Conservation (phyloP, 1,139 yeast species). For the Diutina scorzettiae region DNA sequence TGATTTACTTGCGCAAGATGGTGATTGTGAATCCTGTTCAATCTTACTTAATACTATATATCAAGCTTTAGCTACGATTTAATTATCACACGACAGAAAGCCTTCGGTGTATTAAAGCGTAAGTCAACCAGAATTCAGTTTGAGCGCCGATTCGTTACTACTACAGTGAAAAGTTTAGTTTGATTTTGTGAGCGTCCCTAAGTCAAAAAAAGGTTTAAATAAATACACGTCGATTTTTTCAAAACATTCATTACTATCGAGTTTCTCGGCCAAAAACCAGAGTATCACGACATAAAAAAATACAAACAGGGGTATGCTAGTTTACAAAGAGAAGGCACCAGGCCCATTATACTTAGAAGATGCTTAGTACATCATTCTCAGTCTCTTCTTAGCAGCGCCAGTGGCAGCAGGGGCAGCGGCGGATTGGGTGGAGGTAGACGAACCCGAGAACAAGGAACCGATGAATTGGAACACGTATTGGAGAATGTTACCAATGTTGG, state of each 20-base stretch:
- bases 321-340: constrained; percentile 5
- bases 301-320: constrained; percentile 2
- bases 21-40: too few species aligned
- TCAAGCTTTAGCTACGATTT: too few species aligned
- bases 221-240: too few species aligned
- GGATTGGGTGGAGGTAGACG: constrained; percentile 9
- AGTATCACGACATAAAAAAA: not conserved
- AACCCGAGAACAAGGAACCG: constrained; percentile 10
- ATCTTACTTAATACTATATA: too few species aligned
- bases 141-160: too few species aligned
- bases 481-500: constrained; percentile 18
- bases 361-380: constrained; percentile 5
- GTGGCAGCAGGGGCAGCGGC: constrained; percentile 13
- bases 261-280: not conserved
- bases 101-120: too few species aligned
- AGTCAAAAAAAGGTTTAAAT: too few species aligned
- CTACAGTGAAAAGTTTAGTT: too few species aligned
- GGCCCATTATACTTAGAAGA: not conserved
- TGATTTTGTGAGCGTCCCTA: too few species aligned
- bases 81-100: too few species aligned
- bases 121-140: too few species aligned
- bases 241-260: not conserved
- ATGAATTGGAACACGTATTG: constrained; percentile 19
- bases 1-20: too few species aligned
- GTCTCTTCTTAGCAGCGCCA: not conserved